phyloP scores from a whole-genome alignment of 139 green algal genomes.

The Yamagishiella unicocca region DNA sequence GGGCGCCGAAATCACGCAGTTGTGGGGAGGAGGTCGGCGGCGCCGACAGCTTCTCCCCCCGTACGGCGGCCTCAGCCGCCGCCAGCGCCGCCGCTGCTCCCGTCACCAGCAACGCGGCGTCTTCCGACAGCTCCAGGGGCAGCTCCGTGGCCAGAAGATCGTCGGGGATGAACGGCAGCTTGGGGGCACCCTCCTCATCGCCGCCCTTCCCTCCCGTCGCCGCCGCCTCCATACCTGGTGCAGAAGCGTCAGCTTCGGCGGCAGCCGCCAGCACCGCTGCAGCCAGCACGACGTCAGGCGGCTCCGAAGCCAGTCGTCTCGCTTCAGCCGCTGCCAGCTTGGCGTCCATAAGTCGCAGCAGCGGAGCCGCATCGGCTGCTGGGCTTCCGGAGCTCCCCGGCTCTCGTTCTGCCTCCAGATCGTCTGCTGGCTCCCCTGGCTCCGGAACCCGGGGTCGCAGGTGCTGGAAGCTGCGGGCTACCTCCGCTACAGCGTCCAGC shows the following conservation, averaged over 20 bases:
- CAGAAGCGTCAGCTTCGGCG: neutral
- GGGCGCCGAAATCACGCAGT: no score
- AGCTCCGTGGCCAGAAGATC: neutral
- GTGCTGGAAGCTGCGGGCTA: conserved; percentile 18
- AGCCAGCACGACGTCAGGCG: neutral
- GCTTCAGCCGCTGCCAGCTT: conserved; percentile 26
- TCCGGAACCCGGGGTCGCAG: neutral
- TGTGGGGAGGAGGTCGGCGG: neutral
- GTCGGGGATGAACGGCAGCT: no score
- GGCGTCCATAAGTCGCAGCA: conserved; percentile 28
- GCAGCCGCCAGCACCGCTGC: neutral
- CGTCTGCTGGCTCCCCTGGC: neutral
- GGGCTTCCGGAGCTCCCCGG: neutral
- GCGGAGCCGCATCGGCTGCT: neutral
- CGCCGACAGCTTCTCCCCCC: neutral
- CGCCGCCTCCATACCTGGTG: no score
- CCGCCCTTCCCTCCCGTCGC: no score
- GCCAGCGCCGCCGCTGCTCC: conserved; percentile 7
- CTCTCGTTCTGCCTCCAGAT: neutral
- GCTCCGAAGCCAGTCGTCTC: neutral
- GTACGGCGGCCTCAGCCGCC: neutral
- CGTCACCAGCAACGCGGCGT: neutral
- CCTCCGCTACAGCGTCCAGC: conserved; percentile 6
- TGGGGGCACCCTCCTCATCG: no score
- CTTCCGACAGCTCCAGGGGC: neutral